Evolutionary conservation across 805 yeast genomes (phyloP).

Genomic region (Scheffersomyces coipomensis): DNA sequence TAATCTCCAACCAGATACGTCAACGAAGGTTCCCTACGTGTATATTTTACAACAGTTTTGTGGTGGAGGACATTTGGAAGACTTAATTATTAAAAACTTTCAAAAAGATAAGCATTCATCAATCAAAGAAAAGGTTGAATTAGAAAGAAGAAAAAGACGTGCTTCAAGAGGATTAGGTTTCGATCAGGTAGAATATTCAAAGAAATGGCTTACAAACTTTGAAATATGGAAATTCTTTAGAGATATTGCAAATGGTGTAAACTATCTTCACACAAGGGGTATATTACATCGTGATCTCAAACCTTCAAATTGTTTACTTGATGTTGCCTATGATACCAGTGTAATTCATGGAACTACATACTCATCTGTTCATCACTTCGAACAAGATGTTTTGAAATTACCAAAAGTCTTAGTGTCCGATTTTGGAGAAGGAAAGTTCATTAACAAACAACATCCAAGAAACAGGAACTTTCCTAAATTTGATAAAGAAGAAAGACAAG

Average conservation of each 20-base stretch:
- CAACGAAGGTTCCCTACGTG: slow-evolving; percentile 57
- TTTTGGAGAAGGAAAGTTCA: slow-evolving; percentile 84
- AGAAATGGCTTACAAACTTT: slow-evolving; percentile 42
- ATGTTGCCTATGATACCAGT: slow-evolving; percentile 21
- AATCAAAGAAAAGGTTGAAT: slow-evolving; percentile 23
- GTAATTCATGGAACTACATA: slow-evolving; percentile 1
- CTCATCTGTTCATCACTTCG: slow-evolving; percentile 9
- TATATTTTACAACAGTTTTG: slow-evolving; percentile 86
- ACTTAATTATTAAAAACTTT: slow-evolving; percentile 36
- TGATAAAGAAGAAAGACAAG: slow-evolving; percentile 52
- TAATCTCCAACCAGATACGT: slow-evolving; percentile 2
- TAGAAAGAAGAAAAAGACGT: slow-evolving; percentile 24
- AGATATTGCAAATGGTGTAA: slow-evolving; percentile 70
- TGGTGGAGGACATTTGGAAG: slow-evolving; percentile 84
- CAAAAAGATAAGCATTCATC: slow-evolving; percentile 18
- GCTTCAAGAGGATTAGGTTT: slow-evolving; percentile 14
- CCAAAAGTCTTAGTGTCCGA: slow-evolving; percentile 83
- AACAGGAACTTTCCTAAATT: slow-evolving; percentile 2
- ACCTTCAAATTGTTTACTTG: slow-evolving; percentile 81
- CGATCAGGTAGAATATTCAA: slow-evolving; percentile 5
- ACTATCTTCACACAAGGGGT: slow-evolving; percentile 68
- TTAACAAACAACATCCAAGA: slow-evolving; percentile 44
- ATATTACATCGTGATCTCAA: slow-evolving; percentile 87
- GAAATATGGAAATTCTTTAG: slow-evolving; percentile 69
- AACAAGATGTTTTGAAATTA: slow-evolving; percentile 22